Base-by-base conservation (phyloP, 1,284 basidiomycete species). In the Marasmius sp. region DNA sequence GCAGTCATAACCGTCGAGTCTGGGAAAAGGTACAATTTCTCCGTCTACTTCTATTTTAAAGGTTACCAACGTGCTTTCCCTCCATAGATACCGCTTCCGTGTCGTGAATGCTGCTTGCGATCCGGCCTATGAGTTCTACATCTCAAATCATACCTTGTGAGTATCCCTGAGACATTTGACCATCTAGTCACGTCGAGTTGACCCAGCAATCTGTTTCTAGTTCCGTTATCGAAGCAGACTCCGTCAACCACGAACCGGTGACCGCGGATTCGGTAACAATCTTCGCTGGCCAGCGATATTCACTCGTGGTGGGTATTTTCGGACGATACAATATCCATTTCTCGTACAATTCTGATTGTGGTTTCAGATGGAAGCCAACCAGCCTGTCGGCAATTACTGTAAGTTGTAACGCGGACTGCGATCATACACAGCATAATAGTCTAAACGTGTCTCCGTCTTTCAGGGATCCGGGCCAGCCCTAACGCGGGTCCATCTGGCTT, bases 31-130 rank as follows among this genome's bases (percentile, higher is more conserved):
- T 53, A 39, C 56, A 12, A 16, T 47, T 39, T 27, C 27, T 5
- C 16, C 12, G 9, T n/a, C 4, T 49, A 45, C 22, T 36, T 16
- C 34, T 10, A 12, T 39, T 9, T 9, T 10, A 10, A 7, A n/a
- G 6, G 36, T 22, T 9, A 10, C 51, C 27, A 49, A 22, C 18
- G 16, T 20, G 20, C 36, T n/a, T 38, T 34, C n/a, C 20, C 27
- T 27, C 6, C n/a, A 8, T 20, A 47, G 45, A 47, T 75, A 74
- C 61, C 72, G 74, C 6, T 68, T 75, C 65, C 72, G 86, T n/a
- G 68, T 88, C 56, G 73, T 87, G 70, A 84, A 82, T 68, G 79
- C 81, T 71, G 70, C 78, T 1, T 76, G 75, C 61, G 72, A 75
- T 62, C 66, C 74, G 8, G 69, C 70, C 63, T 73, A 66, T 66